Percentiles rank a stretch among this genome's conserved stretches.
These are phyloP conservation scores for Hyphodiscus sp. DNA, from an alignment of 2,329 filamentous ascomycete species.

Conservation along the genomic window DNA sequence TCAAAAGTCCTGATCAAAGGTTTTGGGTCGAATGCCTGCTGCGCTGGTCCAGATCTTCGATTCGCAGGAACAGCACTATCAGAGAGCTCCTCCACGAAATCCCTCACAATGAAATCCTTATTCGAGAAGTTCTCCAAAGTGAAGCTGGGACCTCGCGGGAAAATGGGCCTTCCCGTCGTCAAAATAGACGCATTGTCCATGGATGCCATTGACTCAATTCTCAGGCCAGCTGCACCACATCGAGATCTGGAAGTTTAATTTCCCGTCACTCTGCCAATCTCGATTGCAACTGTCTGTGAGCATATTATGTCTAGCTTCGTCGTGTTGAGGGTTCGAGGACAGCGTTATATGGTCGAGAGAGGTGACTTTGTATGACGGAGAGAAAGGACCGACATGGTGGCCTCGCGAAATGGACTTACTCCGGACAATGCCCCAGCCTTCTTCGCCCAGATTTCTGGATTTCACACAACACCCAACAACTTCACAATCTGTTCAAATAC, in stretches of 20 bases:
- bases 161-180: constrained; percentile 44
- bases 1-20: constrained; percentile 95
- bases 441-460: not conserved
- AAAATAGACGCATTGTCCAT: constrained; percentile 10
- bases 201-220: constrained; percentile 23
- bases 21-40: constrained; percentile 80
- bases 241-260: constrained; percentile 8
- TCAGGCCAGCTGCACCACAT: constrained; percentile 17
- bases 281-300: not conserved
- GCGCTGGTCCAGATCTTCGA: constrained; percentile 66
- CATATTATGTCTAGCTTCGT: not conserved
- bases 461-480: not conserved
- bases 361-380: not conserved
- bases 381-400: not conserved
- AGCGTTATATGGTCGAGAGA: not conserved
- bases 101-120: constrained; percentile 94
- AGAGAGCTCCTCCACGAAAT: constrained; percentile 91
- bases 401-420: not conserved
- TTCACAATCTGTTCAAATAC: not conserved
- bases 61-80: constrained; percentile 74
- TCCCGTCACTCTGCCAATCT: not conserved
- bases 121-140: constrained; percentile 81
- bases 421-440: not conserved
- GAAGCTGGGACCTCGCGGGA: constrained; percentile 74
- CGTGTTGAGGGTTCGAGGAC: not conserved